Percentiles rank a stretch among this genome's conserved stretches.
These are phyloP conservation scores for Trametes gibbosa DNA, from an alignment of 768 basidiomycete species.

Conservation along the genomic window DNA sequence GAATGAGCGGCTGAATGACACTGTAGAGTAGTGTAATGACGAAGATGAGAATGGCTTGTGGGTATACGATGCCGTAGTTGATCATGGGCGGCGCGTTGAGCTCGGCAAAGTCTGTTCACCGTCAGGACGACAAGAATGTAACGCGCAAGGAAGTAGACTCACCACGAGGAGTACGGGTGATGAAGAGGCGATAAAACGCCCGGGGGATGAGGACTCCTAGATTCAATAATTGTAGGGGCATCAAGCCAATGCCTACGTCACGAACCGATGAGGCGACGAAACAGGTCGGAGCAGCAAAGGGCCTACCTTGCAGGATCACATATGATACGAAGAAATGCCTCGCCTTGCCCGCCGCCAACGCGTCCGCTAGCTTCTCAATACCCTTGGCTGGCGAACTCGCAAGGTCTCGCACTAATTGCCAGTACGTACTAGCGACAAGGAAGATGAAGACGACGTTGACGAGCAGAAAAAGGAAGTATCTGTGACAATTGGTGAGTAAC, in stretches of 20 bases:
- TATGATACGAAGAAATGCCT: slow-evolving; percentile 85
- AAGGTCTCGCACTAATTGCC: slow-evolving; percentile 86
- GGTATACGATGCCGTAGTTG: slow-evolving; percentile 96
- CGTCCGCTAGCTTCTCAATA: slow-evolving; percentile 86
- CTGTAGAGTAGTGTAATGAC: slow-evolving; percentile 94
- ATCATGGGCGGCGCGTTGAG: slow-evolving; percentile 97
- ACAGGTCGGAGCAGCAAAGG: not conserved
- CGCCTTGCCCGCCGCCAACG: slow-evolving; percentile 75
- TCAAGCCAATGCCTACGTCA: slow-evolving; percentile 75
- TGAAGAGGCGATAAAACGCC: slow-evolving; percentile 67
- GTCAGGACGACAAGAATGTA: not conserved
- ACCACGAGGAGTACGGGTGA: slow-evolving; percentile 92
- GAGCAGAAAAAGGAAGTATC: slow-evolving; percentile 92
- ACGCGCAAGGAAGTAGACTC: not conserved
- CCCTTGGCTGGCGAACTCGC: slow-evolving; percentile 93
- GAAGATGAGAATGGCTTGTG: slow-evolving; percentile 94
- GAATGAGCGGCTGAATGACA: slow-evolving; percentile 91
- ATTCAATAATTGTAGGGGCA: slow-evolving; percentile 94
- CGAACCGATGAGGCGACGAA: slow-evolving; percentile 3
- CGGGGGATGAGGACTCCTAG: slow-evolving; percentile 85
- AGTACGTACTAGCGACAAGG: slow-evolving; percentile 87
- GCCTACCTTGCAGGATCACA: slow-evolving; percentile 75
- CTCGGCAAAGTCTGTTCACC: slow-evolving; percentile 79
- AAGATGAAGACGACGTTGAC: slow-evolving; percentile 95
- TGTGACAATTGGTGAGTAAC: slow-evolving; percentile 29